Base-by-base conservation (phyloP, 441 rosid genomes). In the Euphorbia neoarborescens region DNA sequence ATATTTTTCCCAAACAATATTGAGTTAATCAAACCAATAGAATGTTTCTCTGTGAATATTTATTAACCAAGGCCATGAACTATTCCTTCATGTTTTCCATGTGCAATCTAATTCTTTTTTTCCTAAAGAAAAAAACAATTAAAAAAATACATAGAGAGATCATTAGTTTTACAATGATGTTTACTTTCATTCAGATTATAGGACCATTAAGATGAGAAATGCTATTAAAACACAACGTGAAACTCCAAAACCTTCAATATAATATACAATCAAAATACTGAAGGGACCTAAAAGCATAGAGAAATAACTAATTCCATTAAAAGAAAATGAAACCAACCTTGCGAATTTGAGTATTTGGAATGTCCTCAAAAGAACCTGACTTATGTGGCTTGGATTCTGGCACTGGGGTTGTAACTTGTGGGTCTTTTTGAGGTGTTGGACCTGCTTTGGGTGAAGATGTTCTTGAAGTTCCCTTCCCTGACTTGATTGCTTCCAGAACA, bases 321-420 rank as follows among this genome's bases (percentile, higher is more conserved):
- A 35, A 25, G 67, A 30, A 46, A 70, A 62, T 6, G 56, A 28
- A 44, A 77, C 53, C 53, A 81, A 91, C 99, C 99, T 94, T 94
- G 79, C 97, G 97, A 76, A 94, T 94, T 87, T 94, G 99, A 87
- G 90, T 83, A 76, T 94, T 91, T 64, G 97, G 94, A 15, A 89
- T 71, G 81, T 94, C 97, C 85, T 89, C 90, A 73, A 84, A 92
- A 72, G 87, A 82, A 78, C 83, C 84, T 58, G 84, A 76, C 71
- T 70, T 86, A 78, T 83, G 81, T 71, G 72, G 68, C 27, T 66
- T 71, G 78, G 88, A 77, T 69, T 80, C 85, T 50, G 78, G 78
- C 9, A 65, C 74, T 19, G 37, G 68, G 70, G 82, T 44, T 56
- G 91, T 84, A 67, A 86, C 38, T 75, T 82, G 78, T 15, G 80